Evolutionary conservation across 441 rosid species (phyloP).

Genomic region (Metrosideros polymorpha): DNA sequence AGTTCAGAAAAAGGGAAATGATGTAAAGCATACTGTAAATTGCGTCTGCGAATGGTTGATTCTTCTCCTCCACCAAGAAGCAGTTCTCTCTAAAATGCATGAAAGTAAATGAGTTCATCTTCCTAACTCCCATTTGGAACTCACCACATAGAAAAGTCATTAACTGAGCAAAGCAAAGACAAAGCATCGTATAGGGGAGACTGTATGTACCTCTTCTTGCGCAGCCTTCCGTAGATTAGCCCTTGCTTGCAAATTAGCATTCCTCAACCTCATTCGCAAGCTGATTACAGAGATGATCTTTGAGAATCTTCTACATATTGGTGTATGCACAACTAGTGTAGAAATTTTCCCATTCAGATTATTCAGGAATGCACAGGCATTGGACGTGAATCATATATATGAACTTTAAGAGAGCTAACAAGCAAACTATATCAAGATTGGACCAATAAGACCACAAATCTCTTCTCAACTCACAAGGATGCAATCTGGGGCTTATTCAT

Average conservation of each 20-base stretch:
- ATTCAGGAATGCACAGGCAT: not conserved
- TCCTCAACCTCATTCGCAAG: conserved; percentile 59
- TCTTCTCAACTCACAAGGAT: not conserved
- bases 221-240: conserved; percentile 83
- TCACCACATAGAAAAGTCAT: not conserved
- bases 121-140: not conserved
- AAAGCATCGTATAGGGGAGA: not conserved
- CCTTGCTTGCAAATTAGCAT: conserved; percentile 88
- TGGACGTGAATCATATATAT: not conserved
- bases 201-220: conserved; percentile 55
- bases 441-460: not conserved
- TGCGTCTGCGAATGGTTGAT: conserved; percentile 81
- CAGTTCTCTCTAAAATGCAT: conserved; percentile 63
- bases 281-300: conserved; percentile 18
- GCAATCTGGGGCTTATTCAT: not conserved
- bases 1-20: not conserved
- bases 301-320: not conserved
- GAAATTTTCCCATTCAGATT: not conserved
- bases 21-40: conserved; percentile 64
- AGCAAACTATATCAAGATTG: not conserved
- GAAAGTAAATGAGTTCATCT: not conserved
- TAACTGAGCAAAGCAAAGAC: not conserved
- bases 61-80: conserved; percentile 95
- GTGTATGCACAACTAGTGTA: not conserved
- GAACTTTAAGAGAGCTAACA: not conserved